Percentiles rank a stretch among this genome's conserved stretches.
phyloP scores from a whole-genome alignment of 2,329 filamentous ascomycete species.

The Fusarium tjaetaba region DNA sequence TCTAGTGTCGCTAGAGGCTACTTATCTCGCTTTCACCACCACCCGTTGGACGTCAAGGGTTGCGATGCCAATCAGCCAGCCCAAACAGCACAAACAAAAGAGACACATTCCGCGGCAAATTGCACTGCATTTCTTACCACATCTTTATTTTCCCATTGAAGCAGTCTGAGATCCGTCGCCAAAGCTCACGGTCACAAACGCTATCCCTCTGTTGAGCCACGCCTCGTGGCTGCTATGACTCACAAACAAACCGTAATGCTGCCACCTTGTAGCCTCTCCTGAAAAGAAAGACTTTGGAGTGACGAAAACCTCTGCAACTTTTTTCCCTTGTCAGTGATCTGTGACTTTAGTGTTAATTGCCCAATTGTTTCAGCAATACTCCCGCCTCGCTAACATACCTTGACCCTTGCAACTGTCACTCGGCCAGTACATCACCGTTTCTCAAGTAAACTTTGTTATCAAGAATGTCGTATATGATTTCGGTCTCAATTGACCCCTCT shows the following conservation, averaged over 20 bases:
- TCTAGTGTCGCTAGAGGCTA: background rate
- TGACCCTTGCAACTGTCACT: background rate
- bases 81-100: background rate
- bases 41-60: rapidly evolving
- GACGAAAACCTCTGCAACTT: rapidly evolving
- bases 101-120: background rate
- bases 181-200: rapidly evolving
- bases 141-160: rapidly evolving
- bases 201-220: too few species aligned
- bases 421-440: background rate
- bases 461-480: rapidly evolving
- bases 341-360: background rate
- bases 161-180: background rate
- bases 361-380: background rate
- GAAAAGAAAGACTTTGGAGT: background rate
- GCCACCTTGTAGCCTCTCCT: background rate
- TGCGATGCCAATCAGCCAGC: too few species aligned
- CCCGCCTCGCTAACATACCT: background rate
- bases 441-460: too few species aligned
- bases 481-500: rapidly evolving
- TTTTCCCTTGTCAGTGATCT: rapidly evolving
- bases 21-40: background rate
- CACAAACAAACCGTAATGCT: background rate
- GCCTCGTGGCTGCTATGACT: background rate
- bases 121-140: rapidly evolving